Base-by-base conservation (phyloP, 305 asterid species). In the Fraxinus floribunda region DNA sequence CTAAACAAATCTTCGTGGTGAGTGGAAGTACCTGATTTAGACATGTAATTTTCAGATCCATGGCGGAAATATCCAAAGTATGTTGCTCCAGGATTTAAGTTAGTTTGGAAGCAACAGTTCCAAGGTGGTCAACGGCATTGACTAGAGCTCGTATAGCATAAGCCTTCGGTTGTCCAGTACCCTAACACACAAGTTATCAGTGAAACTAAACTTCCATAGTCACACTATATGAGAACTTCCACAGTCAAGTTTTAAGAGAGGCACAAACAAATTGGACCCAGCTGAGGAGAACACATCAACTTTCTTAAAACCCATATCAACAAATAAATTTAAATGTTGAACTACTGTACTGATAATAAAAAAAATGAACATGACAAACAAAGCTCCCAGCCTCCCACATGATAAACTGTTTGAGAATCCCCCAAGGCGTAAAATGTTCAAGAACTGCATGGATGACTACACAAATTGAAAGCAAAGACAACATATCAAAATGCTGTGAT, bases 81-180 rank as follows among this genome's bases (percentile, higher is more conserved):
- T 96, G 95, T 68, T 96, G 98, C 82, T 94, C 98, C 83, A 96
- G 84, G 71, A 94, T 84, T 82, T 96, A 95, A 78, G 92, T 93
- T 84, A 96, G 89, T 86, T 96, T 94, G 90, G 86, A 96, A 76
- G 99, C 97, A 89, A 94, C 99, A 57, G 99, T 96, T 62, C 98
- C 99, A 83, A 96, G 93, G 86, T 94, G 99, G 89, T 94, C 99
- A 49, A 96, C 93, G 78, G 98, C 99, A 90, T 93, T 96, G 81
- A 96, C 99, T 35, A 96, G 91, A 82, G 99, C 98, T 83, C 96
- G 89, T 24, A 91, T 91, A 55, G 97, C 92, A 85, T 94, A 96
- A 81, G 91, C 98, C 90, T 93, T 93, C 80, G 92, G 87, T 96
- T 96, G 87, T 92, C 97, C 86, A 96, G 86, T 76, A 62, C 72